A percentile compares a stretch with the other conserved stretches of the same genome.
Evolutionary conservation across 257 asterid genomes (phyloP).

Genomic region (Pogostemon cablin): DNA sequence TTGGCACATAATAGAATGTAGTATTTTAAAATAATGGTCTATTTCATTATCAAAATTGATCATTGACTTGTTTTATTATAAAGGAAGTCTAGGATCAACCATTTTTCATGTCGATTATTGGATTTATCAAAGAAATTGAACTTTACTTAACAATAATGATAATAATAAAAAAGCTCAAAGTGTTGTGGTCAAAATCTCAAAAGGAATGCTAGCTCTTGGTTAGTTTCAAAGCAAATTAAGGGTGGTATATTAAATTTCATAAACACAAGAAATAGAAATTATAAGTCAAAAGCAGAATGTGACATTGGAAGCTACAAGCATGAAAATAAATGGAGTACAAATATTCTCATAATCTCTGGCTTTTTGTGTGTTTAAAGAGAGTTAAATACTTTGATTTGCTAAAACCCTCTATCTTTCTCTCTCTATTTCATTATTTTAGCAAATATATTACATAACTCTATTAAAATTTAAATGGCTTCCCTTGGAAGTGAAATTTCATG

Average conservation of each 20-base stretch:
- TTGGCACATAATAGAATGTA: no score
- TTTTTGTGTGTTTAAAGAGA: conserved; percentile 36
- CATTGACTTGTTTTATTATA: no score
- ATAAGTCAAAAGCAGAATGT: conserved; percentile 32
- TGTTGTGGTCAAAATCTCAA: conserved; percentile 29
- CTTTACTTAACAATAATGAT: neutral
- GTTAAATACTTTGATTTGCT: conserved; percentile 43
- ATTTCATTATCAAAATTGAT: no score
- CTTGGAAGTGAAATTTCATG: conserved; percentile 40
- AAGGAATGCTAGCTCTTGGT: conserved; percentile 19
- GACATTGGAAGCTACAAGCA: conserved; percentile 42
- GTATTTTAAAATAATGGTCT: no score
- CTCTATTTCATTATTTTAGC: conserved; percentile 26
- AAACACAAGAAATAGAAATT: conserved; percentile 13
- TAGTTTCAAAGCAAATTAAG: conserved; percentile 24
- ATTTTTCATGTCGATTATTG: neutral
- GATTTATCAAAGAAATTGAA: neutral
- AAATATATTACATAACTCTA: conserved; percentile 19
- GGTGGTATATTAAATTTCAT: neutral
- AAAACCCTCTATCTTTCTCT: conserved; percentile 2
- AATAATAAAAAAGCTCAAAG: neutral
- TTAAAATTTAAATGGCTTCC: conserved; percentile 28
- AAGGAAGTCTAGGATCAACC: no score
- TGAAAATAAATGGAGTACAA: conserved; percentile 49
- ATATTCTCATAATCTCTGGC: conserved; percentile 46